Conservation (phyloP, 768 basidiomycete species). For the Tephrocybe rancida region DNA sequence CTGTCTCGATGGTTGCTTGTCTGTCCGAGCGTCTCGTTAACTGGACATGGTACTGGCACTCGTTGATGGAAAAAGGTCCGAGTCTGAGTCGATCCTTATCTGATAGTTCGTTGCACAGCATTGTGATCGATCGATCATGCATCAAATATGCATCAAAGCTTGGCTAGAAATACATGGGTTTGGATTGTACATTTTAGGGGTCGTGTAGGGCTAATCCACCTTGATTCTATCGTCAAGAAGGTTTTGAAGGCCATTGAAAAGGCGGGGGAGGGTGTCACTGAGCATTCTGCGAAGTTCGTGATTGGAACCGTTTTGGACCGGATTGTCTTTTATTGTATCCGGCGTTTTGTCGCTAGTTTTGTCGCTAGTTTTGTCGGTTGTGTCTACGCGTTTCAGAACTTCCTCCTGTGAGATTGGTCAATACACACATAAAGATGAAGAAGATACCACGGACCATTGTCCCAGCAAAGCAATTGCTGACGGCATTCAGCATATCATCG, state of each 20-base stretch:
- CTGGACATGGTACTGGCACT: no score
- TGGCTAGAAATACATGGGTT: not conserved
- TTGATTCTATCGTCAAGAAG: conserved; percentile 8
- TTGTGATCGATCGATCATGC: no score
- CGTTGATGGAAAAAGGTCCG: no score
- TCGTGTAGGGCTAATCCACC: not conserved
- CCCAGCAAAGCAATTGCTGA: conserved; percentile 12
- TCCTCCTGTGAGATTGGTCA: conserved; percentile 1
- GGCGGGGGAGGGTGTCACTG: conserved; percentile 6
- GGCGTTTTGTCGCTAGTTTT: not conserved
- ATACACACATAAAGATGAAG: not conserved
- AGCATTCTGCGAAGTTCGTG: conserved; percentile 5
- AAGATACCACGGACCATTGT: conserved; percentile 8
- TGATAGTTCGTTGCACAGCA: no score
- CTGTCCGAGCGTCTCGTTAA: no score
- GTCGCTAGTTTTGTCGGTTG: not conserved
- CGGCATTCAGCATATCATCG: conserved; percentile 15
- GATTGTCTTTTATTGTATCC: not conserved
- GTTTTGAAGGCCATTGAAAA: conserved; percentile 12
- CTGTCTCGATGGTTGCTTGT: no score
- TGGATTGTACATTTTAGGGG: not conserved
- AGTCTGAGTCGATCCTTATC: no score
- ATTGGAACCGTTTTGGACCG: not conserved
- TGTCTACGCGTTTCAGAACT: conserved; percentile 10
- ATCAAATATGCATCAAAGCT: no score